Conservation (phyloP, 1,284 basidiomycete species). For the Bjerkandera adusta region DNA sequence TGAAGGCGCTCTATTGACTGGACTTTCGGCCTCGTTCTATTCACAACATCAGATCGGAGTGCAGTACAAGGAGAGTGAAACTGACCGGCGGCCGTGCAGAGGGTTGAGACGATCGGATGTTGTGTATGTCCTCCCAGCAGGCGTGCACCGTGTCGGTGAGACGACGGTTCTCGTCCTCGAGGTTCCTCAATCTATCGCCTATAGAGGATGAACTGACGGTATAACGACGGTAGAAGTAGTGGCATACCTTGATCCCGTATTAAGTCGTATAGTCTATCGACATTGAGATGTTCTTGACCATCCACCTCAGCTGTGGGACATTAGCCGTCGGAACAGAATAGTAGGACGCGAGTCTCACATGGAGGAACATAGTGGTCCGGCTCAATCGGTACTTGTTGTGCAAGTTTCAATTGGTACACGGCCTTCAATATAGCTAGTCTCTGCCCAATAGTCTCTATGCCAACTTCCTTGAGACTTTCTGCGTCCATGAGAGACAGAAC, state of each 20-base stretch:
- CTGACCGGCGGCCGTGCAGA: slow-evolving; percentile 30
- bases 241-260: slow-evolving; percentile 74
- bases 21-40: slow-evolving; percentile 46
- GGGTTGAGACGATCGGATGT: slow-evolving; percentile 38
- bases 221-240: slow-evolving; percentile 3
- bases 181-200: slow-evolving; percentile 66
- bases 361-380: slow-evolving; percentile 88
- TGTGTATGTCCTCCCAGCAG: slow-evolving; percentile 65
- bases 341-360: slow-evolving; percentile 51
- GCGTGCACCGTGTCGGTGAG: slow-evolving; percentile 59
- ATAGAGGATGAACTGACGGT: slow-evolving; percentile 13
- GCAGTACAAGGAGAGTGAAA: slow-evolving; percentile 15
- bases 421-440: slow-evolving; percentile 86
- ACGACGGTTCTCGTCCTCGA: slow-evolving; percentile 78
- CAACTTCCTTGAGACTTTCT: slow-evolving; percentile 81
- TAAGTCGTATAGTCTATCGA: slow-evolving; percentile 68
- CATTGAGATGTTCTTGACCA: slow-evolving; percentile 54
- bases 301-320: slow-evolving; percentile 58
- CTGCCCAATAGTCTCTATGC: slow-evolving; percentile 84
- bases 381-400: slow-evolving; percentile 80
- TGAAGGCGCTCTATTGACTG: slow-evolving; percentile 66
- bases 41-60: slow-evolving; percentile 9
- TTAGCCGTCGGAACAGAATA: slow-evolving; percentile 10
- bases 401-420: slow-evolving; percentile 85
- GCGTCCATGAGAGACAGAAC: slow-evolving; percentile 81